Base-by-base conservation (phyloP, 2,329 filamentous ascomycete genomes). In the Atkinsonella texensis region DNA sequence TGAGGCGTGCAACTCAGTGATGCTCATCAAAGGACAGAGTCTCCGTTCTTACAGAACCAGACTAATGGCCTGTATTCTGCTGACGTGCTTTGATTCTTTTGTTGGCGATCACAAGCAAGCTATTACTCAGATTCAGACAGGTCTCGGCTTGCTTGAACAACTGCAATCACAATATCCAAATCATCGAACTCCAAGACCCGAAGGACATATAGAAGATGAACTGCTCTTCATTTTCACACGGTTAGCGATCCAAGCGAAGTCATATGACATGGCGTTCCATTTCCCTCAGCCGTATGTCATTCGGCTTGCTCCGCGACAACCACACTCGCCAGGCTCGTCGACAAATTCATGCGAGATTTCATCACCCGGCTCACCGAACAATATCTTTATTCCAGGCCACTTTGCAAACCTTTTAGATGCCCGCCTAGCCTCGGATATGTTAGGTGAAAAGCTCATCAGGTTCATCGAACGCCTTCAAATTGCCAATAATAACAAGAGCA, bases 71-170 rank as follows among this genome's bases (percentile, higher is more conserved):
- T 82, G 74, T 49, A 77, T 85, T 38, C 68, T 85, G 39, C 71
- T 85, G 47, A 78, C 80, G n/a, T 84, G 79, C 62, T 85, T 85
- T 55, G 81, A 85, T 63, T 83, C 79, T 1, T 83, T 84, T 58
- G 76, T 81, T 32, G 80, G 80, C 17, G 75, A 83, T 54, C 80
- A 83, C 59, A 75, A 71, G 56, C 76, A 79, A 56, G 80, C 80
- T 41, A 83, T 84, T 48, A 59, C 64, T 13, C 80, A 83, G 59
- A 82, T 84, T 41, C 80, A 83, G 59, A 74, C 66, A 6, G 80
- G 80, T 1, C 67, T 84, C 20, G 63, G 68, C 4, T 63, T 83
- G 2, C 63, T 83, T 15, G 76, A 82, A 49, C 71, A 72, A 41
- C 64, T 81, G 17, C 70, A 20, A 67, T 49, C 47, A 39, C 50